Base-by-base conservation (phyloP, 75 land plant genomes). In the Selaginella moellendorffii region DNA sequence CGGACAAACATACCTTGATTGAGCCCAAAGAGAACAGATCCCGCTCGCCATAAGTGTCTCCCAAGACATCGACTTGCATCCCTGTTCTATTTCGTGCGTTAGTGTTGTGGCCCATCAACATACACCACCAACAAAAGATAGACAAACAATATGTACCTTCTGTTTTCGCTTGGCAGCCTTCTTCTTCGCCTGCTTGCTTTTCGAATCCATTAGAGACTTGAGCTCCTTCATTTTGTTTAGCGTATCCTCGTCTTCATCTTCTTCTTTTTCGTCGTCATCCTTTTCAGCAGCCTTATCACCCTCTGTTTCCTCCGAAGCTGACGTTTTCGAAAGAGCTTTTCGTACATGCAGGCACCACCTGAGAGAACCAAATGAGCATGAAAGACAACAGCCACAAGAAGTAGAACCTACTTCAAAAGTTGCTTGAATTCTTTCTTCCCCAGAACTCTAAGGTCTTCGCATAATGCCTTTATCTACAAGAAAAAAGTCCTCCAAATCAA, bases 401-500 rank as follows among this genome's bases (percentile, higher is more conserved):
- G 28, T 1, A 24, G 21, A 24, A 28, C 84, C 76, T 80, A 93
- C 98, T 82, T 88, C 60, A 93, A 65, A 2, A 89, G 80, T 53
- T 82, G 83, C 72, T 86, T 93, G 66, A 93, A 93, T 54, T 85
- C 89, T 51, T 83, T 81, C 74, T 83, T 88, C 27, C 85, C 90
- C 71, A 93, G 66, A 53, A 93, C 85, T 24, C 83, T 80, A 53
- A 93, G 71, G 72, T 93, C 98, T 65, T 82, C 83, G 69, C 98
- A 93, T 2, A 85, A 75, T 30, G 71, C 52, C 77, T 85, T 93
- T 28, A 93, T 76, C 96, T 93, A 76, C n/a, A 25, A 56, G 14
- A 73, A 0, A 29, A 53, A 20, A 54, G 24, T 54, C 10, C 51
- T 46, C 14, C 14, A 46, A 18, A 10, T 2, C 5, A 17, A 54